Conservation (phyloP, 257 asterid genomes). For the Verbena officinalis region DNA sequence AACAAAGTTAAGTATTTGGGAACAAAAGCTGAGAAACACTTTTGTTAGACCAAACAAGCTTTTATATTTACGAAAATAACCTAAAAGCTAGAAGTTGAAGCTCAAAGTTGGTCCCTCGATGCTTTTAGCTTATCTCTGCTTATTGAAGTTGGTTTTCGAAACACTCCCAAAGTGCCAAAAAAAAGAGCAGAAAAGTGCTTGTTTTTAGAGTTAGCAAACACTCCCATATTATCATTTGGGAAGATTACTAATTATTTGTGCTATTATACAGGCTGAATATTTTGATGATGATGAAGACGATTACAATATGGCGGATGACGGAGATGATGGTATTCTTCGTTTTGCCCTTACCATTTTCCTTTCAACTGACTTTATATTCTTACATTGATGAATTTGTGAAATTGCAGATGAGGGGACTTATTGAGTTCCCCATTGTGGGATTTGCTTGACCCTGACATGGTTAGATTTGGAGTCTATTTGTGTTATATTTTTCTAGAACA, state of each 20-base stretch:
- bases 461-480: not conserved
- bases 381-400: not conserved
- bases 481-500: not conserved
- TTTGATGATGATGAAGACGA: constrained; percentile 85
- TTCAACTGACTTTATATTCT: not conserved
- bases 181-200: too few species aligned
- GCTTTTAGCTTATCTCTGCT: too few species aligned
- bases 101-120: too few species aligned
- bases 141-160: too few species aligned
- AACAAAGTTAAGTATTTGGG: too few species aligned
- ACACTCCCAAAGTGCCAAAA: too few species aligned
- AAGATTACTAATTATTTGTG: constrained; percentile 18
- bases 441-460: too few species aligned
- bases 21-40: too few species aligned
- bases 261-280: constrained; percentile 44
- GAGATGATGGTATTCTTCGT: constrained; percentile 42
- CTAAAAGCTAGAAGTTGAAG: too few species aligned
- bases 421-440: constrained; percentile 20
- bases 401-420: constrained; percentile 40
- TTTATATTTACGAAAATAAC: too few species aligned
- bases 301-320: constrained; percentile 57
- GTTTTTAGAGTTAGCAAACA: too few species aligned
- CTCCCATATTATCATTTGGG: not conserved
- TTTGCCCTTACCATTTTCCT: not conserved
- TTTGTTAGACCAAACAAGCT: too few species aligned